Conservation (phyloP, 2,329 filamentous ascomycete species). For the Aureobasidium musti region DNA sequence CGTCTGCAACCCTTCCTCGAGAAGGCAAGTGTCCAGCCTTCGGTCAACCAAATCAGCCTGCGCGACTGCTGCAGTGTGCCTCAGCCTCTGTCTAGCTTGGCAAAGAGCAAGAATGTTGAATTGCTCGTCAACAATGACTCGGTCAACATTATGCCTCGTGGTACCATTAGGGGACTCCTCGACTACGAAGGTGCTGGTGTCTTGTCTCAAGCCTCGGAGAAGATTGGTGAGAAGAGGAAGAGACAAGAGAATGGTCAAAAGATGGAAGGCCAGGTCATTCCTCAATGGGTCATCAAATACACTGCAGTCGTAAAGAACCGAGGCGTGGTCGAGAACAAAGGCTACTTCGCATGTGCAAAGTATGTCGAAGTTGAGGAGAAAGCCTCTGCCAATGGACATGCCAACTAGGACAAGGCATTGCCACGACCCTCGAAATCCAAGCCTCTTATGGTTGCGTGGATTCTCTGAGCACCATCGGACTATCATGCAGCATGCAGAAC, state of each 20-base stretch:
- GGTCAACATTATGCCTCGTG: slow-evolving; percentile 83
- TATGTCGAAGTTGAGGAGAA: slow-evolving; percentile 16
- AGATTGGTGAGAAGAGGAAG: slow-evolving; percentile 46
- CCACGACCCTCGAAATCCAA: background rate
- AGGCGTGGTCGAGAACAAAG: slow-evolving; percentile 97
- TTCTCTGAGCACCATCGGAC: background rate
- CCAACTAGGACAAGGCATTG: slow-evolving; percentile 1
- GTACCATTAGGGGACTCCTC: slow-evolving; percentile 80
- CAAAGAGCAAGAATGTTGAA: slow-evolving; percentile 81
- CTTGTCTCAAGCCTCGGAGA: slow-evolving; percentile 61
- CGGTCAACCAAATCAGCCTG: slow-evolving; percentile 94
- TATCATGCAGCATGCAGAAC: background rate
- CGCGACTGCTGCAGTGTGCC: slow-evolving; percentile 96
- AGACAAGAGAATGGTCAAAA: slow-evolving; percentile 52
- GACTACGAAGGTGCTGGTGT: slow-evolving; percentile 75
- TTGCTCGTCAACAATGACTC: slow-evolving; percentile 92
- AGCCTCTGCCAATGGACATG: background rate
- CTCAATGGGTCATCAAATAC: slow-evolving; percentile 96
- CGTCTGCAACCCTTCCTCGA: slow-evolving; percentile 76
- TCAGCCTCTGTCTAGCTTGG: slow-evolving; percentile 78
- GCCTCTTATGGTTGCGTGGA: background rate
- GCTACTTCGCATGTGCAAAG: slow-evolving; percentile 88
- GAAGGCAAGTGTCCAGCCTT: slow-evolving; percentile 69
- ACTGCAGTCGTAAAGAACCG: slow-evolving; percentile 91
- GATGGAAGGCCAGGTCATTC: slow-evolving; percentile 74